Conservation (phyloP, 441 rosid genomes). For the Adansonia grandidieri region DNA sequence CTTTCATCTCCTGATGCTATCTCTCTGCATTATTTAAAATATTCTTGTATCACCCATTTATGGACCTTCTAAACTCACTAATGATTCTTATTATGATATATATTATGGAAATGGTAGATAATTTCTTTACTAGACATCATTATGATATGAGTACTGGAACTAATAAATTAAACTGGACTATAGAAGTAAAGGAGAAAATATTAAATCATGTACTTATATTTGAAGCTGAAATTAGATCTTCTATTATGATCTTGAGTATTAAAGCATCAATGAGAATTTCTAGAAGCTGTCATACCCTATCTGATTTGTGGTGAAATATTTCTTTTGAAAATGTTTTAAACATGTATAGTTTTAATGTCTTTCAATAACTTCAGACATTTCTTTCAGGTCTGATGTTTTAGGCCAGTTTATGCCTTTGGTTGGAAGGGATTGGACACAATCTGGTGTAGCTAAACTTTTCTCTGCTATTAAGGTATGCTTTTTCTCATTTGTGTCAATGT, state of each 20-base stretch:
- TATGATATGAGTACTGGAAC: neutral
- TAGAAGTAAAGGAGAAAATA: neutral
- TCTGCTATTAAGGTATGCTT: conserved; percentile 75
- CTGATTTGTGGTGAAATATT: conserved; percentile 9
- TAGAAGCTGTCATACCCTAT: neutral
- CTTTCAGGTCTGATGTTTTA: conserved; percentile 82
- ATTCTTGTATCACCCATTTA: conserved; percentile 2
- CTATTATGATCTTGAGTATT: neutral
- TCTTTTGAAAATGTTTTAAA: neutral
- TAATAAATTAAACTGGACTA: neutral
- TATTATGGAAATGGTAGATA: conserved; percentile 18
- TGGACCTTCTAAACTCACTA: conserved; percentile 6
- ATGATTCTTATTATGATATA: neutral
- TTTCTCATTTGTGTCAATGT: conserved; percentile 21
- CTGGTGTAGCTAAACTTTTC: conserved; percentile 88
- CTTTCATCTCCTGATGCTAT: neutral
- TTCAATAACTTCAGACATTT: conserved; percentile 33
- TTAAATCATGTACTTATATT: neutral
- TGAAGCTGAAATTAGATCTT: conserved; percentile 6
- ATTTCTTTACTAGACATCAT: neutral
- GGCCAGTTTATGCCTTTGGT: conserved; percentile 98
- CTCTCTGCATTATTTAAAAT: neutral
- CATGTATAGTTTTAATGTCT: conserved; percentile 16
- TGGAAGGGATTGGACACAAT: conserved; percentile 94
- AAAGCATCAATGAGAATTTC: conserved; percentile 12